phyloP scores from a whole-genome alignment of 306 rosid species.

The Calophaca sinica region DNA sequence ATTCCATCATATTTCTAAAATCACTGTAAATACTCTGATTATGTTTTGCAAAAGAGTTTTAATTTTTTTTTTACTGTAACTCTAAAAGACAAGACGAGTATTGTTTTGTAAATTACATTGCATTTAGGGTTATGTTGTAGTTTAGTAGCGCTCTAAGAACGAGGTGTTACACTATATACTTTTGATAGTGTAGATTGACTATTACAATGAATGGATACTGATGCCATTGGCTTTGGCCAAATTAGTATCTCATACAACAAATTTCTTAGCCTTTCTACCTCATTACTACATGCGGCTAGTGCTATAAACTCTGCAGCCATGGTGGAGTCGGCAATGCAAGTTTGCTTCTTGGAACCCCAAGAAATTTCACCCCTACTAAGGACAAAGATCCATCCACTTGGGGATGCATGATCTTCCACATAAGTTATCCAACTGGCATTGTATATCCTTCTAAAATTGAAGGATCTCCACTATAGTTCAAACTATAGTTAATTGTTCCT shows the following conservation, averaged over 20 bases:
- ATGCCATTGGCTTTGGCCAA: conserved; percentile 3
- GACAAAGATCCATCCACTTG: background rate
- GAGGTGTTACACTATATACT: background rate
- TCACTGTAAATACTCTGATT: too few relatives aligned
- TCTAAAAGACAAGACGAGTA: too few relatives aligned
- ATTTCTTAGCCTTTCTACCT: background rate
- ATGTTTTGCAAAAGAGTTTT: too few relatives aligned
- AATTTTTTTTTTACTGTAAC: too few relatives aligned
- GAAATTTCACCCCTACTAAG: too few relatives aligned
- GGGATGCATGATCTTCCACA: background rate
- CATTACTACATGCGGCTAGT: background rate
- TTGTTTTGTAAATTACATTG: too few relatives aligned
- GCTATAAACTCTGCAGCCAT: too few relatives aligned
- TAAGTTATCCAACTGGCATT: background rate
- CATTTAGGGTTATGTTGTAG: too few relatives aligned
- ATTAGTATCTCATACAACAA: background rate
- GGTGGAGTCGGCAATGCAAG: too few relatives aligned
- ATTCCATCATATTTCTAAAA: too few relatives aligned
- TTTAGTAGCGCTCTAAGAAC: too few relatives aligned
- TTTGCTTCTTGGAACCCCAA: too few relatives aligned
- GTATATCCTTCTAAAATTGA: background rate
- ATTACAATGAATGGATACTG: background rate
- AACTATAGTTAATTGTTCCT: background rate
- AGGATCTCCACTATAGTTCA: background rate
- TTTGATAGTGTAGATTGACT: background rate